Conservation (phyloP, 106 monocot genomes). For the Acanthochlamys bracteata region DNA sequence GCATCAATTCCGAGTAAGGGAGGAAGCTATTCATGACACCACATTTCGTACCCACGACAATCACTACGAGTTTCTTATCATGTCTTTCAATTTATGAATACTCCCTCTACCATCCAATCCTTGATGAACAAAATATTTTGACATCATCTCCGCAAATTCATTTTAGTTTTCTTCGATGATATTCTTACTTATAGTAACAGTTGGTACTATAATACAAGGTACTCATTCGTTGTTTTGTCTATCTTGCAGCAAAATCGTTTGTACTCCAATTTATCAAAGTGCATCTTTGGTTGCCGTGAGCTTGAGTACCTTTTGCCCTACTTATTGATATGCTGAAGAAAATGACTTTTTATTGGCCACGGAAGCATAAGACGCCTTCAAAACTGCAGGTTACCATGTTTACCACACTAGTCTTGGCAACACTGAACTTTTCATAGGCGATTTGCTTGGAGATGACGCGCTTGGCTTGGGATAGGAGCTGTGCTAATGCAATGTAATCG, state of each 20-base stretch:
- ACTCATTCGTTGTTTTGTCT: background rate
- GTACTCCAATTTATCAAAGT: too few species aligned
- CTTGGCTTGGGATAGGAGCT: background rate
- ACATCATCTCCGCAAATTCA: background rate
- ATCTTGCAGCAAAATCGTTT: background rate
- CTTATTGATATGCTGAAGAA: background rate
- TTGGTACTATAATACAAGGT: background rate
- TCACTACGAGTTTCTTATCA: background rate
- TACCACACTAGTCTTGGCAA: background rate
- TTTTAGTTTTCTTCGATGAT: background rate
- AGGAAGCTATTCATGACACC: background rate
- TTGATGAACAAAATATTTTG: background rate
- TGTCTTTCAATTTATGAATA: background rate
- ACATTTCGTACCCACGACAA: background rate
- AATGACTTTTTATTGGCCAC: background rate
- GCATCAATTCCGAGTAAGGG: slow-evolving; percentile 1
- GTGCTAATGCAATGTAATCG: background rate
- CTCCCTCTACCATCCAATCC: background rate
- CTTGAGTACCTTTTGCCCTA: background rate
- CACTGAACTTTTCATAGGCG: background rate
- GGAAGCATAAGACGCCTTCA: background rate
- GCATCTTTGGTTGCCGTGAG: background rate
- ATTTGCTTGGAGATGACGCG: background rate
- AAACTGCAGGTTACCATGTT: background rate
- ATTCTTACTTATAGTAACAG: background rate